Evolutionary conservation across 2,329 filamentous ascomycete species (phyloP).

Genomic region (Nemania sp.): DNA sequence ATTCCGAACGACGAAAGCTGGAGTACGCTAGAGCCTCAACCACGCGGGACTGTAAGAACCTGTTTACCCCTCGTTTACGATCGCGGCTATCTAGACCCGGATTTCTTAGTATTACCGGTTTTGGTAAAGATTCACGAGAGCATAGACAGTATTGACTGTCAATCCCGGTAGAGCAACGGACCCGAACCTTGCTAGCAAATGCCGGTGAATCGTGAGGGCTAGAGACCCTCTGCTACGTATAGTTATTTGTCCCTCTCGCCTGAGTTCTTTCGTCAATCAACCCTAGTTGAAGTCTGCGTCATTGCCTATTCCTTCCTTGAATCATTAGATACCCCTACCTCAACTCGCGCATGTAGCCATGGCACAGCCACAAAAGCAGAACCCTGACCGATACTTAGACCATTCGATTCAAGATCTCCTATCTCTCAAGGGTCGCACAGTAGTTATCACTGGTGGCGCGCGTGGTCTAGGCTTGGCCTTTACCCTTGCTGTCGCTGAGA

Average conservation of each 20-base stretch:
- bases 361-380: neutral
- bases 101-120: neutral
- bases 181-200: neutral
- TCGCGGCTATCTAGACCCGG: neutral
- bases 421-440: constrained; percentile 27
- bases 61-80: neutral
- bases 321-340: neutral
- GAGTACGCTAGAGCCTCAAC: too few relatives aligned
- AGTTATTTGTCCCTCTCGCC: neutral
- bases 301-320: neutral
- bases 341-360: constrained; percentile 1
- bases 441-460: constrained; percentile 26
- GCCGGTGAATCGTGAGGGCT: neutral
- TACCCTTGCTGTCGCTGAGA: constrained; percentile 23
- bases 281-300: neutral
- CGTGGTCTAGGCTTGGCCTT: constrained; percentile 26
- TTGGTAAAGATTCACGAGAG: neutral
- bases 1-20: constrained; percentile 6
- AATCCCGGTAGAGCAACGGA: neutral
- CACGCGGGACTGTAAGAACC: too few relatives aligned
- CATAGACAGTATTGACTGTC: neutral
- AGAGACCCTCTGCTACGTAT: neutral
- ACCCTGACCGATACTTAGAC: constrained; percentile 28
- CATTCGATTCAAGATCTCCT: constrained; percentile 31
- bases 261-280: neutral